Conservation (phyloP, 352 stramenopile species). For the Phytophthora foliorum region DNA sequence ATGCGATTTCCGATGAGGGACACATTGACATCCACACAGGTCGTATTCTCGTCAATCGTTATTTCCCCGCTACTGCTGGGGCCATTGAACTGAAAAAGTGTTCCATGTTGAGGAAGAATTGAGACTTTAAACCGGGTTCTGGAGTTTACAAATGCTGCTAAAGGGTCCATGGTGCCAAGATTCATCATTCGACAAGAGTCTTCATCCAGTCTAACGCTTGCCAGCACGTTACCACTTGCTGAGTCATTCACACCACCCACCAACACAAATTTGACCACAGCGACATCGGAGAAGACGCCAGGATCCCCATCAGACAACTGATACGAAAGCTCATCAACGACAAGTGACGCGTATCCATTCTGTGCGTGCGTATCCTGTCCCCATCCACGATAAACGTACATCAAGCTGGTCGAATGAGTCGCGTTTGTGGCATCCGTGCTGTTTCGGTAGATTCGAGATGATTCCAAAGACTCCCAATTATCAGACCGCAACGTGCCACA, state of each 20-base stretch:
- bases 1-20: constrained; percentile 36
- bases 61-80: not conserved
- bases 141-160: constrained; percentile 42
- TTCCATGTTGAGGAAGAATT: constrained; percentile 48
- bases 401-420: constrained; percentile 56
- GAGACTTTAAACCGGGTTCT: constrained; percentile 48
- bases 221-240: constrained; percentile 18
- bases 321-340: constrained; percentile 64
- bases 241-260: not conserved
- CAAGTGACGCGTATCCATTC: not conserved
- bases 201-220: constrained; percentile 56
- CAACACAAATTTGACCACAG: constrained; percentile 46
- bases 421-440: constrained; percentile 19
- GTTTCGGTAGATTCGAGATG: constrained; percentile 30
- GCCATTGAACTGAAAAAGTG: constrained; percentile 61
- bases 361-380: not conserved
- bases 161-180: constrained; percentile 52
- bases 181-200: constrained; percentile 52
- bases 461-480: constrained; percentile 2
- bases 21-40: not conserved
- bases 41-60: not conserved
- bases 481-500: constrained; percentile 10
- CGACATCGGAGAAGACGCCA: constrained; percentile 33
- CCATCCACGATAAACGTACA: constrained; percentile 62
- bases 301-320: constrained; percentile 54